Conservation (phyloP, 371 early-diverging fungal genomes). For the Dichotomocladium elegans region DNA sequence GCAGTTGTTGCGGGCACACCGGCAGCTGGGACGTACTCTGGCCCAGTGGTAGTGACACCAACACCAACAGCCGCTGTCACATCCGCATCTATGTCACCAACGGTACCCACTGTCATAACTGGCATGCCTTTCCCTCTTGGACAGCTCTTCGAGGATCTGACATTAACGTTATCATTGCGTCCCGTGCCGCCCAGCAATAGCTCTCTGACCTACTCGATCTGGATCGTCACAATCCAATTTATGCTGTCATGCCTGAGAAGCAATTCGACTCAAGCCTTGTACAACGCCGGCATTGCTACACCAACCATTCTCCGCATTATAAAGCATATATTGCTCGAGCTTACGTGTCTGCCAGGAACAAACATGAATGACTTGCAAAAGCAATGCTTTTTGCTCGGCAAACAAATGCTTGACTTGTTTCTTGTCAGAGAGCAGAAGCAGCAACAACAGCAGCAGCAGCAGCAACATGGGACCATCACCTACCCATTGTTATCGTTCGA, state of each 20-base stretch:
- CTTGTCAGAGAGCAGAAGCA: constrained; percentile 23
- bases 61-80: neutral
- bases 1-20: neutral
- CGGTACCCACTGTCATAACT: neutral
- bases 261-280: constrained; percentile 21
- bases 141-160: constrained; percentile 34
- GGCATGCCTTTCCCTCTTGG: constrained; percentile 28
- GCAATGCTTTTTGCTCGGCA: constrained; percentile 33
- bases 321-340: constrained; percentile 37
- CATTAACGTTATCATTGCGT: constrained; percentile 27
- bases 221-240: constrained; percentile 41
- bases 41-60: neutral
- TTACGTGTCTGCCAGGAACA: constrained; percentile 29
- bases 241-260: constrained; percentile 39
- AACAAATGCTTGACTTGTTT: constrained; percentile 35
- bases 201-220: constrained; percentile 15
- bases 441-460: no score
- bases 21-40: neutral
- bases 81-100: no score
- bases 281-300: constrained; percentile 30
- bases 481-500: neutral
- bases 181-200: constrained; percentile 9
- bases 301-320: constrained; percentile 36
- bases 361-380: constrained; percentile 20
- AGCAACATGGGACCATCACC: no score